Conservation (phyloP, 73 alveolate species). For the Paraurostyla sp. region DNA sequence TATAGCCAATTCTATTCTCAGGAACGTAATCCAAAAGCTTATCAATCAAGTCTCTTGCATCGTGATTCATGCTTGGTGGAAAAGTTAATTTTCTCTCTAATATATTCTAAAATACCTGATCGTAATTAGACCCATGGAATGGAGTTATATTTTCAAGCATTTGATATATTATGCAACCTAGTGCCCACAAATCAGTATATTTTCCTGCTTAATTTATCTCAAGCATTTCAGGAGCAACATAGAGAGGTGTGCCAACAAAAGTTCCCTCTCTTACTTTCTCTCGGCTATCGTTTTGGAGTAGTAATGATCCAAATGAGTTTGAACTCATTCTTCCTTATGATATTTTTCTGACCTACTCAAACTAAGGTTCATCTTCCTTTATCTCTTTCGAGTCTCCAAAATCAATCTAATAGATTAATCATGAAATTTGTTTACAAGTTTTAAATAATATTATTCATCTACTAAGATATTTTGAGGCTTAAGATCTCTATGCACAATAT, state of each 20-base stretch:
- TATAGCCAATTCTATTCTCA: slow-evolving; percentile 79
- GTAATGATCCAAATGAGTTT: not conserved
- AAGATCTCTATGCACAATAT: slow-evolving; percentile 89
- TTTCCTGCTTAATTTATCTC: slow-evolving; percentile 71
- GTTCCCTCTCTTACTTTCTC: slow-evolving; percentile 62
- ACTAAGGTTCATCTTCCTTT: not conserved
- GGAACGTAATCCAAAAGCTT: slow-evolving; percentile 75
- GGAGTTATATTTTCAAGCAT: slow-evolving; percentile 71
- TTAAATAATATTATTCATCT: slow-evolving; percentile 83
- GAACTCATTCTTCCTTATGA: slow-evolving; percentile 1
- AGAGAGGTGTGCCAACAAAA: slow-evolving; percentile 91
- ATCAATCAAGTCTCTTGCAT: slow-evolving; percentile 88
- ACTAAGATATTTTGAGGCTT: slow-evolving; percentile 94
- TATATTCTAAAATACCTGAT: slow-evolving; percentile 65
- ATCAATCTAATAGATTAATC: slow-evolving; percentile 50
- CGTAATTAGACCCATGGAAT: slow-evolving; percentile 62
- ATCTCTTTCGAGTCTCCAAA: slow-evolving; percentile 70
- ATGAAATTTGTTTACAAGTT: slow-evolving; percentile 55
- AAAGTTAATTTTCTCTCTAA: slow-evolving; percentile 52
- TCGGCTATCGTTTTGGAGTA: not conserved
- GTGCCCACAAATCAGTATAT: slow-evolving; percentile 80
- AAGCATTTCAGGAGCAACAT: slow-evolving; percentile 94
- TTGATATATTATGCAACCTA: slow-evolving; percentile 78
- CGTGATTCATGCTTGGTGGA: slow-evolving; percentile 79
- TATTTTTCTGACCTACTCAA: not conserved